These are phyloP conservation scores for Cyclotella atomus DNA, from an alignment of 108 stramenopile genomes.

Conservation along the genomic window DNA sequence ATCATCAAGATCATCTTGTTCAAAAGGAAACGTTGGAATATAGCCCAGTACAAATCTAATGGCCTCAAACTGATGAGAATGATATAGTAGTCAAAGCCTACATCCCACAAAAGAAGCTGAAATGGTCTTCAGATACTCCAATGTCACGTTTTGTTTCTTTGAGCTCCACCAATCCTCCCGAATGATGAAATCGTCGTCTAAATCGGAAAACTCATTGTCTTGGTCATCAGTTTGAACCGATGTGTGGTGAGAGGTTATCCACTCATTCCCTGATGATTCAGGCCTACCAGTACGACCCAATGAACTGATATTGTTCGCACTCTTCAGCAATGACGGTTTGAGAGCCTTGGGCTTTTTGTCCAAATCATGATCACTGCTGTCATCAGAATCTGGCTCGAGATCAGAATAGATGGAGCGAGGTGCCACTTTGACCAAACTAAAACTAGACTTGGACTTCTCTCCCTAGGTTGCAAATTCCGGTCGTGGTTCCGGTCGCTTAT, in stretches of 20 bases:
- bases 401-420: not conserved
- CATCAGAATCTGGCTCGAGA: not conserved
- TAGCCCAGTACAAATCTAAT: constrained; percentile 47
- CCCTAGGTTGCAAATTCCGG: too few species aligned
- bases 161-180: not conserved
- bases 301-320: not conserved
- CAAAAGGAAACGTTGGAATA: constrained; percentile 31
- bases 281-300: not conserved
- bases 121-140: constrained; percentile 24
- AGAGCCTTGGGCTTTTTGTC: not conserved
- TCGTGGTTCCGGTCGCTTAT: too few species aligned
- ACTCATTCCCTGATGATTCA: not conserved
- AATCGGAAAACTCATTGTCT: not conserved
- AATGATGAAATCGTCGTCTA: not conserved
- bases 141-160: not conserved
- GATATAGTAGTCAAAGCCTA: constrained; percentile 33
- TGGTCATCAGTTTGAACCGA: not conserved
- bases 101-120: constrained; percentile 34
- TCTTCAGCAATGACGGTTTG: too few species aligned
- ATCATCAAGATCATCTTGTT: not conserved
- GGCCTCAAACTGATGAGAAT: constrained; percentile 54
- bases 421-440: too few species aligned
- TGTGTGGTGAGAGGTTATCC: constrained; percentile 1
- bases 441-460: not conserved
- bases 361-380: not conserved